Percentiles rank a stretch among this genome's conserved stretches.
These are phyloP conservation scores for Tetrapyrgos nigripes DNA, from an alignment of 1,284 basidiomycete species.

Conservation along the genomic window DNA sequence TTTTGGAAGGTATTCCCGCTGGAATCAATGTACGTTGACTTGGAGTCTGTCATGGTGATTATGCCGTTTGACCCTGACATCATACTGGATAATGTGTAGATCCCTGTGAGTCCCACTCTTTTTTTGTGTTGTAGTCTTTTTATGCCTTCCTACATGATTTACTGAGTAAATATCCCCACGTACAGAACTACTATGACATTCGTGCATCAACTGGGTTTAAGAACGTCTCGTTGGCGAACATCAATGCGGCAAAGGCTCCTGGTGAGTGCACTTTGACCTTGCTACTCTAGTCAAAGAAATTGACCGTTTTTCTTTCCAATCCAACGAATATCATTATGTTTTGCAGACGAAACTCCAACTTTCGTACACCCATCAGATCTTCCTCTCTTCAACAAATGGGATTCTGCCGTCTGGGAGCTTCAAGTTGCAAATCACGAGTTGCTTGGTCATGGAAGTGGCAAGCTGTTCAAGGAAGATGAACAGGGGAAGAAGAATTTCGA, in stretches of 20 bases:
- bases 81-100: no score
- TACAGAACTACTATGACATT: slow-evolving; percentile 79
- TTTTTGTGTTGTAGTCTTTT: no score
- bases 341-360: slow-evolving; percentile 73
- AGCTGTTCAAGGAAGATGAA: slow-evolving; percentile 76
- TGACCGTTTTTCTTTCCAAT: neutral
- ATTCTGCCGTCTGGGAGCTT: slow-evolving; percentile 78
- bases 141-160: neutral
- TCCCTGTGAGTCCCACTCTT: slow-evolving; percentile 58
- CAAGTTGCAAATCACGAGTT: slow-evolving; percentile 89
- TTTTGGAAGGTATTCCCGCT: slow-evolving; percentile 70
- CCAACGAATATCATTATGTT: neutral
- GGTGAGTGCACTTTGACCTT: slow-evolving; percentile 53
- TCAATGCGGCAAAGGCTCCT: slow-evolving; percentile 84
- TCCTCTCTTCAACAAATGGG: slow-evolving; percentile 77
- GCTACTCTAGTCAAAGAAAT: no score
- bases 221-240: slow-evolving; percentile 83
- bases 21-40: slow-evolving; percentile 73
- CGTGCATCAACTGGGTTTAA: slow-evolving; percentile 84
- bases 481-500: slow-evolving; percentile 85
- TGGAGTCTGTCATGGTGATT: no score
- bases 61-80: no score
- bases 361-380: slow-evolving; percentile 81
- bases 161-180: neutral
- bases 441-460: slow-evolving; percentile 82